Base-by-base conservation (phyloP, 805 yeast species). In the Lipomyces lipofer region DNA sequence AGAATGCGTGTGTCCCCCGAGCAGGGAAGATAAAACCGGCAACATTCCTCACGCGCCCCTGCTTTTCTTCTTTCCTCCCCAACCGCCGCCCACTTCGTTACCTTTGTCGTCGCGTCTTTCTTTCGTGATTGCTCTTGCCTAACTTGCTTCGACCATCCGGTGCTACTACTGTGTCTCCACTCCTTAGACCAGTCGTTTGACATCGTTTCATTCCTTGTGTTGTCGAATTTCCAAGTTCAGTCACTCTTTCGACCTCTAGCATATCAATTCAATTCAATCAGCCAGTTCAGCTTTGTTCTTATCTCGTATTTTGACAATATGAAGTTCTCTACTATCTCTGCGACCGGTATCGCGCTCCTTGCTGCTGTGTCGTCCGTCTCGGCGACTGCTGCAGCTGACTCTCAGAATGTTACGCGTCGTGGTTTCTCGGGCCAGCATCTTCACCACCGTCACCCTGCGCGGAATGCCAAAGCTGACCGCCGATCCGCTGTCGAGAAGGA, bases 381-480 rank as follows among this genome's bases (percentile, higher is more conserved):
- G 8, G 39, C 59, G 24, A 17, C 56, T 25, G 33, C 35, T 32
- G 27, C 44, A 7, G 22, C 44, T 6, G 53, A 21, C 29, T 25
- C 32, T 9, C 8, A 19, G 17, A 25, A 22, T 22, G 29, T 19
- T 12, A 29, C n/a, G 3, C 46, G 47, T 8, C 21, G 48, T 12
- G 51, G 42, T 24, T 38, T 48, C 15, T 36, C 51, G 15, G 38
- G 17, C 27, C 43, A 24, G 35, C 57, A 54, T 48, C 30, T 39
- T 22, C 60, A 57, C 47, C 62, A 58, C 52, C 62, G 62, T 27
- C 62, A 58, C 49, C 51, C 30, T 43, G 62, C 62, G 15, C 60
- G 62, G 33, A 47, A 54, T 43, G 62, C 56, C 19, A 58, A 58
- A 47, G 62, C 60, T 8, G 60, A 55, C 46, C 60, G 62, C 43